Evolutionary conservation across 805 yeast genomes (phyloP), one percentile per base, ranked within the genome.

Genomic region (Yarrowia yakushimensis): DNA sequence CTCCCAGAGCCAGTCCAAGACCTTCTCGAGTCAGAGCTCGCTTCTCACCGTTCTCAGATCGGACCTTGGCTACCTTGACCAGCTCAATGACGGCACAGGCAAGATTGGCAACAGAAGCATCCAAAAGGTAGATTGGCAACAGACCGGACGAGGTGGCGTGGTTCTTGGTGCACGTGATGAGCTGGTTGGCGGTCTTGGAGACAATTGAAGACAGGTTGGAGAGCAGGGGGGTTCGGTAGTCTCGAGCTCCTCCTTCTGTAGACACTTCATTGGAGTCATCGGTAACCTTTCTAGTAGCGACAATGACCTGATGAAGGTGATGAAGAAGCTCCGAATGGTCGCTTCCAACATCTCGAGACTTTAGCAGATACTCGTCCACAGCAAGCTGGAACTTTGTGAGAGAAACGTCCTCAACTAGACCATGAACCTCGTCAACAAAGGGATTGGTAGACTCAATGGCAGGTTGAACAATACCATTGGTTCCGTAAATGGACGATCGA

Each of bases 101-200:
- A 34, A 91, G 76, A 69, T 91, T 97, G 45, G 88, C 81, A 10
- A 89, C 75, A 0, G 97, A 86, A 22, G 90, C 82, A 73, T 90
- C 87, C 18, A 91, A 80, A 2, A 90, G 81, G 20, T 87, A 75
- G 60, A 79, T 81, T 0, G 97, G 97, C 62, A 90, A 74, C 2
- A 88, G 69, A n/a, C 80, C 78, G 4, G 81, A 77, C 67, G 87
- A 86, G 11, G 85, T 75, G 0, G 88, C 82, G 72, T 78, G 87
- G 70, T 90, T 89, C 69, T 97, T 80, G 0, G 92, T 82, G 0
- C 90, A 80, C 3, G 96, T 85, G 42, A 93, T 83, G 0, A 85
- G 82, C 73, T 87, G 90, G 17, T 91, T 83, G 23, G 88, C 81
- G 0, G 93, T 80, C 46, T 87, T 86, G 63, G 86, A 82, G 4